Conservation (phyloP, 1,139 yeast genomes). For the Zygosaccharomyces pseudobailii region DNA sequence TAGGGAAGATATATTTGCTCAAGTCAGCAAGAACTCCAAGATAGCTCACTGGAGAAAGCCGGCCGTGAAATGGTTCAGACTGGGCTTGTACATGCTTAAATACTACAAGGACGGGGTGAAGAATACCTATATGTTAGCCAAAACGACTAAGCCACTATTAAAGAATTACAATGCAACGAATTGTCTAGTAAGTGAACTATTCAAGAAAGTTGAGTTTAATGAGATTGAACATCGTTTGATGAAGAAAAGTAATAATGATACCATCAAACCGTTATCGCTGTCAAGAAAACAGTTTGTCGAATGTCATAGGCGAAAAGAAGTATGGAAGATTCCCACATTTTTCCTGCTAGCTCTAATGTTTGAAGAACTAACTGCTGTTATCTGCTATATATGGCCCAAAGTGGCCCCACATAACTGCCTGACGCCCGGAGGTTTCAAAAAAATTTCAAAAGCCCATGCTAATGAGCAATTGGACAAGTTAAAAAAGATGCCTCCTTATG, state of each 20-base stretch:
- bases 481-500: constrained; percentile 9
- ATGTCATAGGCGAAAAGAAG: constrained; percentile 22
- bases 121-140: constrained; percentile 19
- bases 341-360: constrained; percentile 21
- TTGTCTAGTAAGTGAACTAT: constrained; percentile 13
- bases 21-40: constrained; percentile 17
- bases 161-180: constrained; percentile 2
- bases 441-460: constrained; percentile 16
- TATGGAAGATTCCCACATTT: constrained; percentile 29
- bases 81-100: constrained; percentile 22
- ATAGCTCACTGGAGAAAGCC: constrained; percentile 30
- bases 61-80: constrained; percentile 25
- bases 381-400: constrained; percentile 29
- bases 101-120: constrained; percentile 26
- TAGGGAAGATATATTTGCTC: constrained; percentile 16
- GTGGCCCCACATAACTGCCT: constrained; percentile 29
- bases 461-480: neutral
- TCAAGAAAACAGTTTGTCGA: constrained; percentile 25
- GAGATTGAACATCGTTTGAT: constrained; percentile 15
- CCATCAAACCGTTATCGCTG: constrained; percentile 10
- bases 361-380: constrained; percentile 27
- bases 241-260: neutral
- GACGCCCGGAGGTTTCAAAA: constrained; percentile 26
- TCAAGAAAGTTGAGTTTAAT: constrained; percentile 18
- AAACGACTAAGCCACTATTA: constrained; percentile 8